Base-by-base conservation (phyloP, 306 rosid genomes). In the barrel medic (Medicago truncatula) region DNA sequence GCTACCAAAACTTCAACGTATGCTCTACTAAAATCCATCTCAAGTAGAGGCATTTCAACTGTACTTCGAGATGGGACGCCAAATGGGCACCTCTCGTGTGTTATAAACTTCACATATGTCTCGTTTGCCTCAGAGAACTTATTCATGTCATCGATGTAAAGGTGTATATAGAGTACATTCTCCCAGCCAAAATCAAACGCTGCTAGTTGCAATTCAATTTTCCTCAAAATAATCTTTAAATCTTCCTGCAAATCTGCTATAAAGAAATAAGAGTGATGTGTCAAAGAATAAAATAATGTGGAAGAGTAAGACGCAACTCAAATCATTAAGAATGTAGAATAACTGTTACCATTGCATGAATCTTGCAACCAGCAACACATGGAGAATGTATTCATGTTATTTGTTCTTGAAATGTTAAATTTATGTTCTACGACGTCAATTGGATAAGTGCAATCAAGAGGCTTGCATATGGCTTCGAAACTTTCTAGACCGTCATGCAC, bases 11-110 rank as follows among this genome's bases (percentile, higher is more conserved):
- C 95, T 85, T 94, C 98, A 40, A 94, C 39, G 70, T 88, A 92
- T 18, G 93, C 96, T 40, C 78, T 81, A 57, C 97, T 95, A 40
- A 90, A 81, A 82, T 88, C 90, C 84, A 69, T 87, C 76, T 87
- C 89, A 64, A 73, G 67, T 16, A 94, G 66, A 71, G 97, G 97
- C 83, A 94, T 77, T 85, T 94, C 96, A 66, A 94, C 84, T 71
- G 98, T 94, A 88, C 98, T 92, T 74, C 98, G 97, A 52, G 98
- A 94, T 49, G 98, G 98, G 62, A 91, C 98, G 43, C 98, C 97
- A 85, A 83, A 91, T 36, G 90, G 86, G 78, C 98, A 94, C 82
- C 87, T 88, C 67, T 88, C 96, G 23, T 88, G 97, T 71, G 92
- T 94, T 77, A 94, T 87, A 78, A 84, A 90, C 72, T 83, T 83